A percentile compares a stretch with the other conserved stretches of the same genome.
phyloP scores from a whole-genome alignment of 345 rosid species.

The Streptanthus diversifolius region DNA sequence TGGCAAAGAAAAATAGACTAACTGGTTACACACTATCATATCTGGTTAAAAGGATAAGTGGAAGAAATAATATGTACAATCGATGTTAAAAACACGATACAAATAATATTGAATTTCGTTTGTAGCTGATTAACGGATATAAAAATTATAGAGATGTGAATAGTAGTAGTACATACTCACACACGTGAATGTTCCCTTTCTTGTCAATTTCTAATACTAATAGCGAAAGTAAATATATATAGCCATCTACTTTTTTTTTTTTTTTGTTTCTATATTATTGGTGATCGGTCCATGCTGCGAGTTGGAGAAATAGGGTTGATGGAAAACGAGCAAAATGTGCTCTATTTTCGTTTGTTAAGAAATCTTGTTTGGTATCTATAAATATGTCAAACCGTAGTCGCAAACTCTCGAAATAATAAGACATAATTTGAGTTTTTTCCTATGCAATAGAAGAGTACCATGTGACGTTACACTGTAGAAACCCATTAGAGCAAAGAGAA shows the following conservation, averaged over 20 bases:
- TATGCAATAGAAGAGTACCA: not conserved
- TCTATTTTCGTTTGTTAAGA: constrained; percentile 1
- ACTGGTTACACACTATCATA: not conserved
- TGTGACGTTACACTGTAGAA: not conserved
- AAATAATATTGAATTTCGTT: not conserved
- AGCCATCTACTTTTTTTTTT: not conserved
- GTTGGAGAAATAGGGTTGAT: not conserved
- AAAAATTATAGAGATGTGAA: constrained; percentile 10
- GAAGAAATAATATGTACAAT: not conserved
- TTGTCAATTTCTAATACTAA: constrained; percentile 7
- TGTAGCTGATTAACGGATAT: not conserved
- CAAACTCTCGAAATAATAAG: not conserved
- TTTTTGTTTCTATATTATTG: not conserved
- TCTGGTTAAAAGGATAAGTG: not conserved
- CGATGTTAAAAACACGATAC: not conserved
- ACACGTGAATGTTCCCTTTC: constrained; percentile 33
- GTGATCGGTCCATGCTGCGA: constrained; percentile 18
- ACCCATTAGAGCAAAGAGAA: not conserved
- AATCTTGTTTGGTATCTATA: constrained; percentile 7
- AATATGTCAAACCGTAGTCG: not conserved
- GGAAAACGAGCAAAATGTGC: constrained; percentile 38
- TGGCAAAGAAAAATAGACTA: constrained; percentile 7
- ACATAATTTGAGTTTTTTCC: not conserved
- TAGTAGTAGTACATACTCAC: constrained; percentile 15
- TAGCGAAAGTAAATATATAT: not conserved